Evolutionary conservation across 2,329 filamentous ascomycete species (phyloP), one percentile per base, ranked within the genome.

Genomic region (Clathrospora elynae): DNA sequence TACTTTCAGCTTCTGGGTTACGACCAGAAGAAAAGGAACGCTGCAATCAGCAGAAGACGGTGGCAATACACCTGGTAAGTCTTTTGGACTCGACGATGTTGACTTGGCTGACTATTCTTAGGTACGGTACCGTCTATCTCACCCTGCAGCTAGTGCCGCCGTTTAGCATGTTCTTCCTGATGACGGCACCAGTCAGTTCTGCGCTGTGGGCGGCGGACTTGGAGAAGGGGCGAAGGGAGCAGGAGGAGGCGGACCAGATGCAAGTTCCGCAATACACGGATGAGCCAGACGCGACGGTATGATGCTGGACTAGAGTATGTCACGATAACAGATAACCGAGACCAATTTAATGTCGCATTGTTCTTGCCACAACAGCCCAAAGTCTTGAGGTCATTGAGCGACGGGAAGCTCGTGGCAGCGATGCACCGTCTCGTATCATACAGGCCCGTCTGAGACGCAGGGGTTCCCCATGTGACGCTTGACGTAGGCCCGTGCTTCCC

Each of bases 101-200:
- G 11, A 9, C 9, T 9, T 9, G 28, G 20, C 48, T 61, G 30
- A 61, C 35, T 34, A 33, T 6, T 10, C 24, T n/a, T 44, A 82
- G 79, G 63, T 96, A 97, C 63, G 93, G 93, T 11, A 89, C 87
- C 1, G 78, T 93, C 3, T 88, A 90, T 35, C 82, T 96, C 74
- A 68, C 90, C 5, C 72, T 97, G 18, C 89, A 96, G 72, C 79
- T 97, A n/a, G 78, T 96, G 6, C 93, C 93, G 1, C 79, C 92
- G 9, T 71, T 96, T 34, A 95, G 88, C n/a, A 95, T 99, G 78
- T 84, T 97, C 65, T 96, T 97, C 68, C 78, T 97, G 25, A 73
- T 99, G 54, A 96, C 92, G 0, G 90, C 88, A 3, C 87, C 91
- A 1, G 83, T 84, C 13, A 93, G 92, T 2, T 86, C 88, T 29